phyloP scores from a whole-genome alignment of 2,329 filamentous ascomycete genomes.

The Sporothrix curviconia region DNA sequence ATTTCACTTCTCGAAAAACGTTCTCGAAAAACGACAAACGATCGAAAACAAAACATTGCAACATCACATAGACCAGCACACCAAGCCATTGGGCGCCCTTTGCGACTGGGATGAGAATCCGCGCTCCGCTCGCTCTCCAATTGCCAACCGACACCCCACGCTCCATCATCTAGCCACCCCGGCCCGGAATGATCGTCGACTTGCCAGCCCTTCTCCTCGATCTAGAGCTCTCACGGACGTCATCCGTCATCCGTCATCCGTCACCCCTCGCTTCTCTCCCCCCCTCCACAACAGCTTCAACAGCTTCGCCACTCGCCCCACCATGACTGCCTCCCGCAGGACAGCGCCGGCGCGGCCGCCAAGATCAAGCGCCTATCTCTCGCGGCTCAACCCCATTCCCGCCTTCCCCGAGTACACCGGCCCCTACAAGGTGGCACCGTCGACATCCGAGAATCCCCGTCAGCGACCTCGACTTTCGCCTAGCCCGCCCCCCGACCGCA shows the following conservation, averaged over 20 bases:
- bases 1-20: background rate
- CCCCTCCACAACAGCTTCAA: background rate
- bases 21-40: background rate
- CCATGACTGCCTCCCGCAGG: background rate
- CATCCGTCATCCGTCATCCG: background rate
- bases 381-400: slow-evolving; percentile 60
- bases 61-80: no score
- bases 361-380: slow-evolving; percentile 44
- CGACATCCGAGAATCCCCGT: slow-evolving; percentile 75
- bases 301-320: background rate
- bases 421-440: slow-evolving; percentile 72
- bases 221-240: background rate
- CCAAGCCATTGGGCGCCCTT: no score
- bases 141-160: no score
- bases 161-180: no score
- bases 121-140: no score
- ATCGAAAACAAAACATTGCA: background rate
- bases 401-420: slow-evolving; percentile 69
- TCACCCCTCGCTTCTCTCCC: background rate
- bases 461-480: slow-evolving; percentile 50
- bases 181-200: no score
- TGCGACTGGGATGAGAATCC: no score
- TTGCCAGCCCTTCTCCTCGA: background rate
- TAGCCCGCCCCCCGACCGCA: slow-evolving; percentile 45
- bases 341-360: slow-evolving; percentile 11